Conservation (phyloP, 2,329 filamentous ascomycete genomes). For the Orbilia javanica region DNA sequence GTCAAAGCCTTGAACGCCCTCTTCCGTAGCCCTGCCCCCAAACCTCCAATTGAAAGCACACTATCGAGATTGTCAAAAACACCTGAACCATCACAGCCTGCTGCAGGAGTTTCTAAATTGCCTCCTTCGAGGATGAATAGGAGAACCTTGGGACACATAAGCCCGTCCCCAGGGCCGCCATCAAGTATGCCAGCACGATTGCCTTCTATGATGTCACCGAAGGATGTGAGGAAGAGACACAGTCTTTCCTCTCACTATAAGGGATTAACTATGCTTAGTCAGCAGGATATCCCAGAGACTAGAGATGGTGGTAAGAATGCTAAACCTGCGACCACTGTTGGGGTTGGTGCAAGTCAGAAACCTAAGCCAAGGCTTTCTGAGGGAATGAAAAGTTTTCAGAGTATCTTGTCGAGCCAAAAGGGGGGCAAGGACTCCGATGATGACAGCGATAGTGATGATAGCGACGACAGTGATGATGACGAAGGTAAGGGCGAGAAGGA, state of each 20-base stretch:
- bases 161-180: slow-evolving; percentile 48
- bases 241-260: slow-evolving; percentile 46
- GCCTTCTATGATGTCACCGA: slow-evolving; percentile 41
- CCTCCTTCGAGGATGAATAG: slow-evolving; percentile 55
- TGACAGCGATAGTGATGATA: slow-evolving; percentile 35
- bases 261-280: slow-evolving; percentile 47
- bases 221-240: slow-evolving; percentile 31
- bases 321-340: background rate
- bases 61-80: slow-evolving; percentile 39
- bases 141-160: slow-evolving; percentile 53
- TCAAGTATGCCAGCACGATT: slow-evolving; percentile 52
- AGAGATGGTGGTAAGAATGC: slow-evolving; percentile 28
- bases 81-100: slow-evolving; percentile 16
- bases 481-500: slow-evolving; percentile 35
- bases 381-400: slow-evolving; percentile 37
- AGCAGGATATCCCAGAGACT: slow-evolving; percentile 53
- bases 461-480: slow-evolving; percentile 33
- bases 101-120: slow-evolving; percentile 34
- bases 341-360: slow-evolving; percentile 10
- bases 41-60: slow-evolving; percentile 22
- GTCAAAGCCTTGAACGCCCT: slow-evolving; percentile 39
- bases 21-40: slow-evolving; percentile 20
- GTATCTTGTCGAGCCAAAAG: slow-evolving; percentile 42
- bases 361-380: slow-evolving; percentile 33
- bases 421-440: slow-evolving; percentile 44